Base-by-base conservation (phyloP, 495 filamentous ascomycete genomes). In the Aspergillus taichungensis region DNA sequence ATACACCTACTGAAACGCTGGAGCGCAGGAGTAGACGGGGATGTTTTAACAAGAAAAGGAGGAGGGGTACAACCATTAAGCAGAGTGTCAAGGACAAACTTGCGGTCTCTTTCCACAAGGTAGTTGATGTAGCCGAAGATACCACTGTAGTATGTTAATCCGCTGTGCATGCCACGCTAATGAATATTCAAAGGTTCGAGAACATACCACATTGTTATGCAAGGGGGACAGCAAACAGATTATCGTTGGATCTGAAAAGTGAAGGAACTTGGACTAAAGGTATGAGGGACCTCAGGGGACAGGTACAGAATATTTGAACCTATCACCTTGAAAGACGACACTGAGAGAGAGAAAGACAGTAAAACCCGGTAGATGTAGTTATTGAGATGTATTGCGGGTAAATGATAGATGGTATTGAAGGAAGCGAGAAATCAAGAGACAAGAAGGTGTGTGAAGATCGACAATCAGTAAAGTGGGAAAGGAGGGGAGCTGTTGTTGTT, bases 51-150 rank as follows among this genome's bases (percentile, higher is more conserved):
- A 24, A 1, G 10, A 33, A 24, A 9, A 13, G 33, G 14, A 27
- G 37, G 28, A 35, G 34, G 44, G 13, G 12, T 63, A 80, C 62
- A 66, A 87, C 92, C 92, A 76, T 95, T 95, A 63, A 97, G 87
- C 51, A 98, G 79, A 33, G 90, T 96, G 56, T 94, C 84, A 60
- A 98, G 76, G 63, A 98, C 92, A 72, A 81, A 88, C 63, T 84
- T 87, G 57, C 94, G 78, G 69, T 97, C 92, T 77, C 94, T 95
- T 74, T 97, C 92, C 55, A 96, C 87, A 34, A 75, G 66, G 48
- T 82, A 83, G 62, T 83, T 95, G 69, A 97, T 87, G 75, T 98
- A 98, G 52, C 92, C 92, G 72, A 96, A 96, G 66, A 98, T 98
- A 67, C 92, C 92, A 82, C 92, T 97, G 53, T 14, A 9, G 4